Conservation (phyloP, 768 basidiomycete species). For the Kwoniella pini region DNA sequence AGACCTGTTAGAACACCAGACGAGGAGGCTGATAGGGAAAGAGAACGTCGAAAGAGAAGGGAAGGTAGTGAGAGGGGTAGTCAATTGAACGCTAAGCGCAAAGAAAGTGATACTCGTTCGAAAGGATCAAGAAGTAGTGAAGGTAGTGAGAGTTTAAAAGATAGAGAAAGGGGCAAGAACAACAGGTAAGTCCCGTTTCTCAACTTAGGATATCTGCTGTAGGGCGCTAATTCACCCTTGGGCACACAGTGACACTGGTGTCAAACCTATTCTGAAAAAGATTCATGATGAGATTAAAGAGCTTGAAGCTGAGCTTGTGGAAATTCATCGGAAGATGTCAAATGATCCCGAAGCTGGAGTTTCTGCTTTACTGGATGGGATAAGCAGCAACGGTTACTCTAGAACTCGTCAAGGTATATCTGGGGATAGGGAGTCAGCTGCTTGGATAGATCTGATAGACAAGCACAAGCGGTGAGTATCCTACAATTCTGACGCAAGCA, state of each 20-base stretch:
- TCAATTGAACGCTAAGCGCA: constrained; percentile 26
- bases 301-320: constrained; percentile 74
- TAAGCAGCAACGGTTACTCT: constrained; percentile 18
- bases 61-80: constrained; percentile 54
- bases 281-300: constrained; percentile 75
- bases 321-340: constrained; percentile 73
- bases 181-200: constrained; percentile 44
- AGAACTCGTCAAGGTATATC: constrained; percentile 15
- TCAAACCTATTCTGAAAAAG: constrained; percentile 57
- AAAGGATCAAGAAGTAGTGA: constrained; percentile 51
- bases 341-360: constrained; percentile 57
- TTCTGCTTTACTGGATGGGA: constrained; percentile 26
- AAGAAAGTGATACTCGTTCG: constrained; percentile 36
- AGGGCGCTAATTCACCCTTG: constrained; percentile 52
- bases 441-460: constrained; percentile 56
- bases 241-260: constrained; percentile 59
- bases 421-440: constrained; percentile 39
- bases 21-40: constrained; percentile 50
- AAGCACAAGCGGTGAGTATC: constrained; percentile 77
- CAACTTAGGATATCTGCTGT: constrained; percentile 1
- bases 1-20: constrained; percentile 31
- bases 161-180: constrained; percentile 54
- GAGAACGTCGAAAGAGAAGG: constrained; percentile 50
- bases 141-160: constrained; percentile 55
- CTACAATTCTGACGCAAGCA: background rate